phyloP scores from a whole-genome alignment of 768 basidiomycete genomes.

The Sutorius australiensis region DNA sequence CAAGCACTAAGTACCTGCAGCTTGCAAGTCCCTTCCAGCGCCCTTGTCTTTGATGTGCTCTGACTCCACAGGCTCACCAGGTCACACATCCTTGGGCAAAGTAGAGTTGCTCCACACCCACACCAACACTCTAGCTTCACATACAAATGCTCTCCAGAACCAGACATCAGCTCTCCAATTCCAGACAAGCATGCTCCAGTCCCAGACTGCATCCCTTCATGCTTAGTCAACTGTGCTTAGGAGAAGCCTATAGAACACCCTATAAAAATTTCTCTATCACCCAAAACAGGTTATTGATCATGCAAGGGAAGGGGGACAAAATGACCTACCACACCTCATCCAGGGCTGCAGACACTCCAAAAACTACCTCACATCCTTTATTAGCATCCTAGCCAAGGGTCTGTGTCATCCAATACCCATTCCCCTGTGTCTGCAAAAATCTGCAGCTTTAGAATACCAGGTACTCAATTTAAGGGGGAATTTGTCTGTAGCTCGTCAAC shows the following conservation, averaged over 20 bases:
- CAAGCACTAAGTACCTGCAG: constrained; percentile 52
- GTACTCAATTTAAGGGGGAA: too few relatives aligned
- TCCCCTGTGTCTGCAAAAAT: too few relatives aligned
- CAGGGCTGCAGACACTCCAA: too few relatives aligned
- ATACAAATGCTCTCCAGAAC: constrained; percentile 28
- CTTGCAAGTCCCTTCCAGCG: constrained; percentile 29
- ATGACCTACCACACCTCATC: too few relatives aligned
- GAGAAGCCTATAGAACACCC: constrained; percentile 21
- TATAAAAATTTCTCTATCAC: neutral
- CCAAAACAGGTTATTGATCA: too few relatives aligned
- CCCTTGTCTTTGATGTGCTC: constrained; percentile 28
- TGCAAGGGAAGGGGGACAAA: too few relatives aligned
- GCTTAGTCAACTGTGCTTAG: constrained; percentile 33
- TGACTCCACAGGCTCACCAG: constrained; percentile 26
- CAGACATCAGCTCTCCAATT: constrained; percentile 28
- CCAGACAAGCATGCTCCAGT: constrained; percentile 25
- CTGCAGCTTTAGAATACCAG: too few relatives aligned
- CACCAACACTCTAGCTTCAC: constrained; percentile 28
- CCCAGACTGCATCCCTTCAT: constrained; percentile 34
- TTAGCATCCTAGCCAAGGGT: too few relatives aligned
- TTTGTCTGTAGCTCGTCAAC: too few relatives aligned
- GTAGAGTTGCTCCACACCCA: constrained; percentile 28
- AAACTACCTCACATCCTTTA: too few relatives aligned
- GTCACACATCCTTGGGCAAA: constrained; percentile 20
- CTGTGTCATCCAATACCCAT: too few relatives aligned